phyloP scores from a whole-genome alignment of 768 basidiomycete genomes.

The Russula griseocarnosa region DNA sequence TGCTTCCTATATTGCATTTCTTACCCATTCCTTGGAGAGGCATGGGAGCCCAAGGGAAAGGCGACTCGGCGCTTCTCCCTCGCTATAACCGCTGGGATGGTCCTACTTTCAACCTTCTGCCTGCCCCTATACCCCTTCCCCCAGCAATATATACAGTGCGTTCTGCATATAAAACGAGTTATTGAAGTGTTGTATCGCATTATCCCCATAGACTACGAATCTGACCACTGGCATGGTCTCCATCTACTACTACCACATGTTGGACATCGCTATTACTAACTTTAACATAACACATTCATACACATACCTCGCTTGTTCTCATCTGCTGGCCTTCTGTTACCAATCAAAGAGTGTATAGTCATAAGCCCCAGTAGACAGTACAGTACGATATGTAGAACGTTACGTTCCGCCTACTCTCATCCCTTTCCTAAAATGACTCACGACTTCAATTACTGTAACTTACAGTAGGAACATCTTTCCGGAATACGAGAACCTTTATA shows the following conservation, averaged over 20 bases:
- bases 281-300: no score
- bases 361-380: neutral
- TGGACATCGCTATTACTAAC: no score
- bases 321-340: no score
- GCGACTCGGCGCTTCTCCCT: neutral
- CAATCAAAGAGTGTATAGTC: neutral
- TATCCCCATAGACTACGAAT: neutral
- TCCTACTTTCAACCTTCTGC: neutral
- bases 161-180: neutral
- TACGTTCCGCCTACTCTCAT: neutral
- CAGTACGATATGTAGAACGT: neutral
- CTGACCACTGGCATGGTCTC: neutral
- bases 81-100: neutral
- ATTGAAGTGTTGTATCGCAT: neutral
- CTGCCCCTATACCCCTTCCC: neutral
- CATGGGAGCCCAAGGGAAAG: neutral
- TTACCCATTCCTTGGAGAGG: conserved; percentile 3
- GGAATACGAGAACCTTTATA: no score
- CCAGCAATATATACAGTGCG: neutral
- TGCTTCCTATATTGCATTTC: conserved; percentile 24
- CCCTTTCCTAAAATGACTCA: neutral
- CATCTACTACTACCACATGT: neutral
- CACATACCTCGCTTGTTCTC: no score
- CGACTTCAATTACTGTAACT: no score
- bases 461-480: no score